phyloP scores from a whole-genome alignment of 257 asterid genomes.

The Jaltomata sinuosa region DNA sequence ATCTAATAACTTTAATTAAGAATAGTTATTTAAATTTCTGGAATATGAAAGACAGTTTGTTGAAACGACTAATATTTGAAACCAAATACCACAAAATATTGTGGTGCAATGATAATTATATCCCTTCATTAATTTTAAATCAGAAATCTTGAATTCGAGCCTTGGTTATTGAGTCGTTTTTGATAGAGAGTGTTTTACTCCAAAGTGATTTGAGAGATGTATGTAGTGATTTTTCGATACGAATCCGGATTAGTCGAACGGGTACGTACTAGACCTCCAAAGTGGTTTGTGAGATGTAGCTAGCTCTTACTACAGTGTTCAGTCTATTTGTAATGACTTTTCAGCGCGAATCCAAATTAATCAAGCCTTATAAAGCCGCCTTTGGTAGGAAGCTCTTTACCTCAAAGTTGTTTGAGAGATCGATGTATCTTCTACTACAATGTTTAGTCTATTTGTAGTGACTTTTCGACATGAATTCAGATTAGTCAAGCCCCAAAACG shows the following conservation, averaged over 20 bases:
- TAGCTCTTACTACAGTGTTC: background rate
- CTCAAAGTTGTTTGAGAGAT: background rate
- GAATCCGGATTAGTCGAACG: background rate
- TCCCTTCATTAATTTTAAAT: no score
- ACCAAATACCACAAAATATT: background rate
- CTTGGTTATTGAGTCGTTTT: background rate
- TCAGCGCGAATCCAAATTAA: background rate
- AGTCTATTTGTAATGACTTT: background rate
- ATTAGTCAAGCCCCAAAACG: background rate
- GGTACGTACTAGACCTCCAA: no score
- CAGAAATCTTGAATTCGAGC: no score
- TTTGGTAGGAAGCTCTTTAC: no score
- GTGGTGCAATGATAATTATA: no score
- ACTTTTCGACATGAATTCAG: accelerated
- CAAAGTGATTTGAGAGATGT: background rate
- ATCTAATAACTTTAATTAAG: background rate
- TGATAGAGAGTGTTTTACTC: accelerated
- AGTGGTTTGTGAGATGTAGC: background rate
- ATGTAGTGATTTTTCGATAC: background rate
- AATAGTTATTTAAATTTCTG: background rate
- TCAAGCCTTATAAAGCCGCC: no score
- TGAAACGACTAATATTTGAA: background rate
- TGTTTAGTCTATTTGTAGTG: background rate
- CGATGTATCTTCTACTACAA: background rate
- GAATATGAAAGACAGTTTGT: background rate